A percentile compares a stretch with the other conserved stretches of the same genome.
Evolutionary conservation across 495 filamentous ascomycete species (phyloP).

Genomic region (Chlorociboria aeruginascens): DNA sequence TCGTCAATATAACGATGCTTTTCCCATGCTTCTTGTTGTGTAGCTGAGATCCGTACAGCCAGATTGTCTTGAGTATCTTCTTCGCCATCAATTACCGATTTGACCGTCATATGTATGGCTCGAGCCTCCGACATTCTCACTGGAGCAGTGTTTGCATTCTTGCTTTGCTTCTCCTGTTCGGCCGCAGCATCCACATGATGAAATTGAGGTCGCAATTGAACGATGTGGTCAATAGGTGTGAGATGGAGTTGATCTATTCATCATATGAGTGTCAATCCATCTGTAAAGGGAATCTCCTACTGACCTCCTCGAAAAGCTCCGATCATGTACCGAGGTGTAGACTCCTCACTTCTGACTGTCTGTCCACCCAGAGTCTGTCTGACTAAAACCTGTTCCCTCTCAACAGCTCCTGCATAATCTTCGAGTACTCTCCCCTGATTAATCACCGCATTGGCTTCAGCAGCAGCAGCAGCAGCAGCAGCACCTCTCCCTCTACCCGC

Average conservation of each 20-base stretch:
- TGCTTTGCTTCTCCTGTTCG: conserved; percentile 32
- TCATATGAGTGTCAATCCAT: not conserved
- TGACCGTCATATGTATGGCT: conserved; percentile 56
- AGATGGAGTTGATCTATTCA: conserved; percentile 54
- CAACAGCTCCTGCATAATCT: conserved; percentile 35
- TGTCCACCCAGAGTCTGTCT: conserved; percentile 58
- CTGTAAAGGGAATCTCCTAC: conserved; percentile 13
- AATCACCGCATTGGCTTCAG: conserved; percentile 25
- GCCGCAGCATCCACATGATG: conserved; percentile 60
- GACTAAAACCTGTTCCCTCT: conserved; percentile 38
- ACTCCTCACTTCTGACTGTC: conserved; percentile 42
- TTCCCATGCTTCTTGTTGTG: conserved; percentile 58
- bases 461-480: conserved; percentile 31
- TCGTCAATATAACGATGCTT: conserved; percentile 55
- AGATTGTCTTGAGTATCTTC: conserved; percentile 35
- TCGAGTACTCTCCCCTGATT: conserved; percentile 28
- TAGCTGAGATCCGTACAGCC: conserved; percentile 37
- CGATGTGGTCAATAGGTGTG: conserved; percentile 53
- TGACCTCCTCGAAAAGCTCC: conserved; percentile 54
- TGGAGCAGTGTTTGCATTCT: conserved; percentile 30
- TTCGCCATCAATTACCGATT: conserved; percentile 46
- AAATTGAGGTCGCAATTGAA: conserved; percentile 63
- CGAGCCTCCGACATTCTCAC: conserved; percentile 40
- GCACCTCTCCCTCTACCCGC: conserved; percentile 20
- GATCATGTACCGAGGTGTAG: conserved; percentile 58